Conservation (phyloP, 176 grass and related monocot species). For the Eragrostis curvula region DNA sequence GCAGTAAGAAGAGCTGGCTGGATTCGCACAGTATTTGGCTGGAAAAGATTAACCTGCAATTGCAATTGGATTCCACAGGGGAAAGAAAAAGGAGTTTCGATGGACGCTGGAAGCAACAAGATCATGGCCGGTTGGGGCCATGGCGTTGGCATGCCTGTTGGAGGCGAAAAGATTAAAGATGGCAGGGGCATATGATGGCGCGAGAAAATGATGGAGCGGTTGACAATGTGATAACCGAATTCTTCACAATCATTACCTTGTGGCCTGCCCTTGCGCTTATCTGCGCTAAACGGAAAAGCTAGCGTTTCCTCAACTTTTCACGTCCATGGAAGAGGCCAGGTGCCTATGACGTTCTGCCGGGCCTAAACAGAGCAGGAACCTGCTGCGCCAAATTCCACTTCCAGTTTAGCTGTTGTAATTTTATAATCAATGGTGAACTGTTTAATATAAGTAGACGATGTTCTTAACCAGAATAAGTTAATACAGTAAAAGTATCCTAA, state of each 20-base stretch:
- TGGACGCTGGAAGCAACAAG: not conserved
- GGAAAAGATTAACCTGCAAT: not conserved
- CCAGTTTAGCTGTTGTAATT: not conserved
- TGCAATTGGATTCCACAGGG: not conserved
- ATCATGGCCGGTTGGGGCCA: slow-evolving; percentile 2
- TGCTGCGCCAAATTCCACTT: not conserved
- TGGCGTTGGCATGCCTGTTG: slow-evolving; percentile 24
- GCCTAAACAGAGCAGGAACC: not conserved
- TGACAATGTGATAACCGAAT: slow-evolving; percentile 31
- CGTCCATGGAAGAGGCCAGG: not conserved
- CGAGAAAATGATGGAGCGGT: slow-evolving; percentile 13
- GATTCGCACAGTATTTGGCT: too few species aligned
- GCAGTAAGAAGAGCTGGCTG: not conserved
- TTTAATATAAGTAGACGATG: not conserved
- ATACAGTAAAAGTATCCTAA: too few species aligned
- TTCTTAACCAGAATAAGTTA: too few species aligned
- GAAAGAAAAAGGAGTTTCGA: not conserved
- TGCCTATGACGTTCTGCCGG: not conserved
- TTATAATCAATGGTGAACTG: not conserved
- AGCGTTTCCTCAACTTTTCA: not conserved
- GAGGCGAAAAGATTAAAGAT: slow-evolving; percentile 17
- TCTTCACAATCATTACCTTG: slow-evolving; percentile 20
- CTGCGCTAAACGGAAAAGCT: not conserved
- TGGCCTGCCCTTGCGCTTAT: not conserved
- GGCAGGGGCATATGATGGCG: slow-evolving; percentile 30